These are phyloP conservation scores for Trametes versicolor DNA, from an alignment of 1,284 basidiomycete species.

Conservation along the genomic window DNA sequence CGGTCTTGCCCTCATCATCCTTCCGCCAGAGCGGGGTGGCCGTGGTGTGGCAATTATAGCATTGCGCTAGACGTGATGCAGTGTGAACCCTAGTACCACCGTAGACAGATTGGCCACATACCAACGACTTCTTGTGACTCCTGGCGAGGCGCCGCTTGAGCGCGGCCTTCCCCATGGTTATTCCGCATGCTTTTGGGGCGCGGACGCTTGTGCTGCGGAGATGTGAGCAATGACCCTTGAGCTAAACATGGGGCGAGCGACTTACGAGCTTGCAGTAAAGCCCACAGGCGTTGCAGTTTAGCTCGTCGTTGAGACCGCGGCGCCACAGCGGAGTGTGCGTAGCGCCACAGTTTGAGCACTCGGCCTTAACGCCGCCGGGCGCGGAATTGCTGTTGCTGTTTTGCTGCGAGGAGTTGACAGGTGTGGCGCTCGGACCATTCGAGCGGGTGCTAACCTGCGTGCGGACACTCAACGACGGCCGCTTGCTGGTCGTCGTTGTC, in stretches of 20 bases:
- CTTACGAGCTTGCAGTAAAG: constrained; percentile 81
- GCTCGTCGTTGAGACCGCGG: constrained; percentile 81
- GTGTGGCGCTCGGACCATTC: constrained; percentile 69
- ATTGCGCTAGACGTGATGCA: constrained; percentile 65
- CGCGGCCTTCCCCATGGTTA: constrained; percentile 71
- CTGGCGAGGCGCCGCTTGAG: constrained; percentile 68
- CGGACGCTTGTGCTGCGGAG: constrained; percentile 77
- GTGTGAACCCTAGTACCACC: constrained; percentile 32
- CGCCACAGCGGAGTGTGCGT: constrained; percentile 87
- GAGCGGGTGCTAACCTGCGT: constrained; percentile 57
- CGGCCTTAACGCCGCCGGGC: constrained; percentile 83
- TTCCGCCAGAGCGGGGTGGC: constrained; percentile 93
- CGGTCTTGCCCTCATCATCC: constrained; percentile 91
- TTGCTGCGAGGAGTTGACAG: constrained; percentile 56
- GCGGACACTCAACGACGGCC: constrained; percentile 67
- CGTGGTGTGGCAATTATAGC: constrained; percentile 90
- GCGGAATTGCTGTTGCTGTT: constrained; percentile 51
- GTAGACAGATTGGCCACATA: constrained; percentile 31
- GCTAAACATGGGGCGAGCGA: background rate
- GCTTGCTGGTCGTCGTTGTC: constrained; percentile 47
- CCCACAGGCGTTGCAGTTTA: constrained; percentile 87
- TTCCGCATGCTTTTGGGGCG: constrained; percentile 86
- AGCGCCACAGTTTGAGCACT: constrained; percentile 85
- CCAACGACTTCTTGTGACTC: constrained; percentile 53
- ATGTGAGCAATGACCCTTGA: constrained; percentile 21